Percentiles rank a stretch among this genome's conserved stretches.
These are phyloP conservation scores for Pseudozyma tsukubaensis DNA, from an alignment of 1,284 basidiomycete species.

Conservation along the genomic window DNA sequence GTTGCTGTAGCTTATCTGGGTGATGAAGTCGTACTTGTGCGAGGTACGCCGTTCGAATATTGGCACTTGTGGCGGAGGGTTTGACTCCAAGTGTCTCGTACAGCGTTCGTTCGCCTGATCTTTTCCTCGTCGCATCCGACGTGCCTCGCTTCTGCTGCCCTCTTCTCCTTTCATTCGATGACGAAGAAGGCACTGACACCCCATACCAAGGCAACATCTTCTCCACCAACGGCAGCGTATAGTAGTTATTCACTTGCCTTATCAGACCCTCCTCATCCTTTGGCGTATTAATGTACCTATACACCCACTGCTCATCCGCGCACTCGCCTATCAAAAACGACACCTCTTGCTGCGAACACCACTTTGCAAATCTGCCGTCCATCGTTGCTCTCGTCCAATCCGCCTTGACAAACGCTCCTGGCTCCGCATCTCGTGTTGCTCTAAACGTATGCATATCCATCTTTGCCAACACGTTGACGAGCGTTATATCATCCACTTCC, in stretches of 20 bases:
- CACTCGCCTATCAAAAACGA: conserved; percentile 43
- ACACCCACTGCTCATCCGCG: conserved; percentile 45
- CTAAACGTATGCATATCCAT: conserved; percentile 54
- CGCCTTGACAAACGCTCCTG: conserved; percentile 30
- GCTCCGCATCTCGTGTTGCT: conserved; percentile 32
- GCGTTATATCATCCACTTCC: conserved; percentile 17
- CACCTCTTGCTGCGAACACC: conserved; percentile 34
- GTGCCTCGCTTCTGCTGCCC: not conserved
- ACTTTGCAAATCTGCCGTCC: conserved; percentile 37
- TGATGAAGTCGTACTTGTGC: conserved; percentile 38
- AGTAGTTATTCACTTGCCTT: conserved; percentile 50
- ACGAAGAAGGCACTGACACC: not conserved
- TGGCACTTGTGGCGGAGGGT: conserved; percentile 19
- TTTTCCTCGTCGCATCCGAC: not conserved
- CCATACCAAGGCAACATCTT: conserved; percentile 40
- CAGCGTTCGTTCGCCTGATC: conserved; percentile 7
- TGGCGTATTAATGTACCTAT: conserved; percentile 47
- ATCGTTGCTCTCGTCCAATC: conserved; percentile 45
- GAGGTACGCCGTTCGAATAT: conserved; percentile 46
- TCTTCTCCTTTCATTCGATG: not conserved
- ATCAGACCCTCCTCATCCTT: conserved; percentile 14
- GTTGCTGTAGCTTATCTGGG: conserved; percentile 51
- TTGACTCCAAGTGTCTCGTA: conserved; percentile 28
- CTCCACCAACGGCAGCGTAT: conserved; percentile 30
- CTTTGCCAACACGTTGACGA: conserved; percentile 20